A percentile compares a stretch with the other conserved stretches of the same genome.
These are phyloP conservation scores for Eucalyptus pauciflora DNA, from an alignment of 345 rosid species.

Conservation along the genomic window DNA sequence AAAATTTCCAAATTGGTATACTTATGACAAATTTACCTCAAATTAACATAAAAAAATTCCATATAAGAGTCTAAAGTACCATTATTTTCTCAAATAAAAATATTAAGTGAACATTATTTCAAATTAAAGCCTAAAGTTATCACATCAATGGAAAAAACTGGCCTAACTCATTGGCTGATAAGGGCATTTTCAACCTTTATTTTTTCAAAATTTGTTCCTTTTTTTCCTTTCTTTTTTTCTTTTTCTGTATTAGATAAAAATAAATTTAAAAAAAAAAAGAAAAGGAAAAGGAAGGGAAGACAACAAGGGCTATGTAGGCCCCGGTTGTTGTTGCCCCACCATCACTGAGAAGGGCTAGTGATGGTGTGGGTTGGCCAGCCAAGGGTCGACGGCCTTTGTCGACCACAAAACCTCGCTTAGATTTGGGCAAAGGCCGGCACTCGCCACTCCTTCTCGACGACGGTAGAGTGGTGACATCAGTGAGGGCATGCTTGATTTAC, in stretches of 20 bases:
- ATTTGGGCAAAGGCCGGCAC: rapidly evolving
- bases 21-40: rapidly evolving
- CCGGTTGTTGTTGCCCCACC: rapidly evolving
- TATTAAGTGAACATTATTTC: background rate
- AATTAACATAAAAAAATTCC: background rate
- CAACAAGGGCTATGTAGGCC: rapidly evolving
- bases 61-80: rapidly evolving
- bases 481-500: rapidly evolving
- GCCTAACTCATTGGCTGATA: rapidly evolving
- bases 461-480: rapidly evolving
- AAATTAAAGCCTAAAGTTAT: background rate
- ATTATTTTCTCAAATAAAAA: background rate
- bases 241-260: no score
- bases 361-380: rapidly evolving
- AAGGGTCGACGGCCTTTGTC: rapidly evolving
- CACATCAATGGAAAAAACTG: rapidly evolving
- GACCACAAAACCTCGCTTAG: rapidly evolving
- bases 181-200: background rate
- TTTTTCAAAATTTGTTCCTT: no score
- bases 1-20: rapidly evolving
- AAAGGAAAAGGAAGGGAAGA: rapidly evolving
- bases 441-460: rapidly evolving
- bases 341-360: rapidly evolving
- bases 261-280: rapidly evolving
- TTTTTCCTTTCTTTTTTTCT: rapidly evolving